These are phyloP conservation scores for Pseudoneurospora amorphoporcata DNA, from an alignment of 495 filamentous ascomycete species.

Conservation along the genomic window DNA sequence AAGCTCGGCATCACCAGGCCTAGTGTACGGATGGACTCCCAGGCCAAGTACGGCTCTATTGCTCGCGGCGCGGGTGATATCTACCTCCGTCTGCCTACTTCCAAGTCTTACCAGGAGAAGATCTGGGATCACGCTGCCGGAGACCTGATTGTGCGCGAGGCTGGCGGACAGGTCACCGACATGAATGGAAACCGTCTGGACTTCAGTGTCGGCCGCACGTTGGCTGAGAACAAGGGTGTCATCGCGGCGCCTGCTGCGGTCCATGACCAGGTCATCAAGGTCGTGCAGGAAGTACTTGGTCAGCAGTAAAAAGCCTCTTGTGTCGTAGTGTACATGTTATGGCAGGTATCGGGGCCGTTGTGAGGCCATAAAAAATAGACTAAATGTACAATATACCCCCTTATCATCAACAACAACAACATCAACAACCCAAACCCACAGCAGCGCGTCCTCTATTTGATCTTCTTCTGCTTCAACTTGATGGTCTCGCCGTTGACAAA, in stretches of 20 bases:
- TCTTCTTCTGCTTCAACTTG: slow-evolving; percentile 97
- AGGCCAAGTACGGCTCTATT: slow-evolving; percentile 94
- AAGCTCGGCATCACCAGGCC: slow-evolving; percentile 75
- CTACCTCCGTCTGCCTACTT: slow-evolving; percentile 78
- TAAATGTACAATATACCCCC: slow-evolving; percentile 8
- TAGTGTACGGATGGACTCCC: slow-evolving; percentile 89
- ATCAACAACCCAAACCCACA: not conserved
- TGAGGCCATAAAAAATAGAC: not conserved
- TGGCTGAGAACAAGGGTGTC: slow-evolving; percentile 84
- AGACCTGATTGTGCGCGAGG: slow-evolving; percentile 86
- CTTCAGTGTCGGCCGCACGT: slow-evolving; percentile 76
- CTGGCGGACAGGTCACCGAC: slow-evolving; percentile 86
- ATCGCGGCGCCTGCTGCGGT: slow-evolving; percentile 72
- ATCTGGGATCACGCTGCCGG: slow-evolving; percentile 99
- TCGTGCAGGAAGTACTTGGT: slow-evolving; percentile 66
- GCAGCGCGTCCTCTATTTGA: slow-evolving; percentile 55
- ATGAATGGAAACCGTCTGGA: slow-evolving; percentile 69
- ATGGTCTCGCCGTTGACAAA: slow-evolving; percentile 97
- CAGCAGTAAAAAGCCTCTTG: slow-evolving; percentile 16
- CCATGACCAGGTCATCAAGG: slow-evolving; percentile 68
- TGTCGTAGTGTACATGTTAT: slow-evolving; percentile 20
- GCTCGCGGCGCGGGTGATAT: slow-evolving; percentile 93
- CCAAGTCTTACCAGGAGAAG: slow-evolving; percentile 89
- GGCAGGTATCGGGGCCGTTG: slow-evolving; percentile 8
- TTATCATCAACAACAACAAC: not conserved